Evolutionary conservation across 306 rosid genomes (phyloP).

Genomic region (Luffa acutangula): DNA sequence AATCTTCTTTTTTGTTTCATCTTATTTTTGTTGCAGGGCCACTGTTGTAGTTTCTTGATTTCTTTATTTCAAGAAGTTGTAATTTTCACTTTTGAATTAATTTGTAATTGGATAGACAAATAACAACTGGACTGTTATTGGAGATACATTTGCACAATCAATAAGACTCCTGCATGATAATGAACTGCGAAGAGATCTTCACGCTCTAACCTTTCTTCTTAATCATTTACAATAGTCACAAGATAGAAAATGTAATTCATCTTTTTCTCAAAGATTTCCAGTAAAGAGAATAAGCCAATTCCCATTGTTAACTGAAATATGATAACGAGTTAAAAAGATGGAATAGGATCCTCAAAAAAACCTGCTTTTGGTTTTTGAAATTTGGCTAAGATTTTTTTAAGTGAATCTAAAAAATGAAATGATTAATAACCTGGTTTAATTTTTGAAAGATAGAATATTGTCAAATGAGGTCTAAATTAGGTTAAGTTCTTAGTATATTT

Average conservation of each 20-base stretch:
- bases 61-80: not conserved
- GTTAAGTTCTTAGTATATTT: not conserved
- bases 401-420: not conserved
- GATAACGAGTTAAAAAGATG: not conserved
- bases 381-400: not conserved
- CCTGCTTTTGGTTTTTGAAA: not conserved
- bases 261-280: not conserved
- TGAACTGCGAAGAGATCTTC: not conserved
- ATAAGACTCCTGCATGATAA: not conserved
- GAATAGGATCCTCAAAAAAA: not conserved
- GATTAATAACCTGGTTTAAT: not conserved
- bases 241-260: not conserved
- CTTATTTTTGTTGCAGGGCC: conserved; percentile 3
- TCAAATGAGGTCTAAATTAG: not conserved
- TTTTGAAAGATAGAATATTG: not conserved
- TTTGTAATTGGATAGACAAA: not conserved
- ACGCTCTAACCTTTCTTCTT: not conserved
- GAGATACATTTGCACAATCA: not conserved
- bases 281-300: not conserved
- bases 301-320: not conserved
- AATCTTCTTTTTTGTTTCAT: not conserved
- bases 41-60: not conserved
- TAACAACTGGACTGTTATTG: not conserved
- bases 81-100: not conserved
- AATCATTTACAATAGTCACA: not conserved